phyloP scores from a whole-genome alignment of 202 grass and related monocot genomes.

The Zoysia matrella region DNA sequence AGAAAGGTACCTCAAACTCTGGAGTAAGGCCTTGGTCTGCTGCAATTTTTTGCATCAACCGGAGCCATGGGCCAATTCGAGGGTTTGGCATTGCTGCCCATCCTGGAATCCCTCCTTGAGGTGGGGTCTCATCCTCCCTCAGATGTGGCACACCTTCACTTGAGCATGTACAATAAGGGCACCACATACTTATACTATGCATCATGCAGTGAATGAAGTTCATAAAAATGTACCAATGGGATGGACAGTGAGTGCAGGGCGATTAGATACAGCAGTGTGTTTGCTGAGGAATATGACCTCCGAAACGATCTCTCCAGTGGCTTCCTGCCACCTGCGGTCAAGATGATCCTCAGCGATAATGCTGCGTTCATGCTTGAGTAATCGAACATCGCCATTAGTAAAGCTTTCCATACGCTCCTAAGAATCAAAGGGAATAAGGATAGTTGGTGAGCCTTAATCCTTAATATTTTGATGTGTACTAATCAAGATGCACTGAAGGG shows the following conservation, averaged over 20 bases:
- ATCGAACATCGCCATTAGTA: constrained; percentile 68
- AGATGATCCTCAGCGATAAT: constrained; percentile 81
- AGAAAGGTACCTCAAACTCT: constrained; percentile 76
- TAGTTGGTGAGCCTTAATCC: not conserved
- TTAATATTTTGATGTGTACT: too few relatives aligned
- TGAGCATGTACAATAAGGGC: constrained; percentile 9
- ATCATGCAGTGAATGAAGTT: not conserved
- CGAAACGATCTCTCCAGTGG: constrained; percentile 72
- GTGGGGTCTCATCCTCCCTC: constrained; percentile 71
- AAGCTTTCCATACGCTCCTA: constrained; percentile 89
- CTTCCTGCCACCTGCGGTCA: constrained; percentile 71
- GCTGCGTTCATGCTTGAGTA: constrained; percentile 76
- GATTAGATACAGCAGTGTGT: constrained; percentile 80
- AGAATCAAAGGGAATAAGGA: not conserved
- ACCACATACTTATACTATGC: not conserved
- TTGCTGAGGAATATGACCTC: constrained; percentile 94
- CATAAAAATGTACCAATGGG: constrained; percentile 63
- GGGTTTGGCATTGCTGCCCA: constrained; percentile 84
- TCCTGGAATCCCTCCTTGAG: constrained; percentile 79
- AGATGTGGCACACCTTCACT: constrained; percentile 77
- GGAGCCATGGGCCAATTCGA: constrained; percentile 83
- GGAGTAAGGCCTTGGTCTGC: constrained; percentile 72
- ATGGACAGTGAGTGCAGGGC: constrained; percentile 88
- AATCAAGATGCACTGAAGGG: not conserved
- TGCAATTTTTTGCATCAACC: constrained; percentile 68